phyloP scores from a whole-genome alignment of 179 eudicot genomes.

The Actinidia arguta region DNA sequence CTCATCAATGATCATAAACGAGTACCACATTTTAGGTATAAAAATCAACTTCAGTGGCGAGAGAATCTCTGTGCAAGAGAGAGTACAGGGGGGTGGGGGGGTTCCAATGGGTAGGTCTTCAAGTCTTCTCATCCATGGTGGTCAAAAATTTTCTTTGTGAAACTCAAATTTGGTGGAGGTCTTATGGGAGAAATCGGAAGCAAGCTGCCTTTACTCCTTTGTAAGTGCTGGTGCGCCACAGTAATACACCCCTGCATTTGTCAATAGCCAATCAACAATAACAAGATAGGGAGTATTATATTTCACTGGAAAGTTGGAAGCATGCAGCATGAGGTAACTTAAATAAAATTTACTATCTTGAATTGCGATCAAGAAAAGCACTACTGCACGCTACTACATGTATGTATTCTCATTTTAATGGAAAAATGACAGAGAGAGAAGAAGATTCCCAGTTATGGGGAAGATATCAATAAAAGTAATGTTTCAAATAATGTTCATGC shows the following conservation, averaged over 20 bases:
- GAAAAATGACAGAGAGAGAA: background rate
- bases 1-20: no score
- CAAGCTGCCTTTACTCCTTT: slow-evolving; percentile 45
- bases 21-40: background rate
- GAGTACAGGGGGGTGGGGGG: background rate
- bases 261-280: background rate
- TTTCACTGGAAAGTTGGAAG: no score
- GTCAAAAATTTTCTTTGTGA: slow-evolving; percentile 58
- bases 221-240: slow-evolving; percentile 58
- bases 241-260: slow-evolving; percentile 50
- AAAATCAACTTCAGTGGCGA: slow-evolving; percentile 11
- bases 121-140: slow-evolving; percentile 2
- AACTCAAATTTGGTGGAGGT: slow-evolving; percentile 57
- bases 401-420: background rate
- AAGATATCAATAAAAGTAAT: no score
- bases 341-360: no score
- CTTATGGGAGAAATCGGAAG: slow-evolving; percentile 51
- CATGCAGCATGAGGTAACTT: no score
- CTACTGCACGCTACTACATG: no score
- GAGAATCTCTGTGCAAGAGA: background rate
- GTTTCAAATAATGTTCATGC: no score
- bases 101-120: background rate
- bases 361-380: background rate
- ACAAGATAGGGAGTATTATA: background rate
- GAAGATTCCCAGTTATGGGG: no score